Percentiles rank a stretch among this genome's conserved stretches.
Conservation (phyloP, 768 basidiomycete genomes). For the Kwoniella botswanensis region DNA sequence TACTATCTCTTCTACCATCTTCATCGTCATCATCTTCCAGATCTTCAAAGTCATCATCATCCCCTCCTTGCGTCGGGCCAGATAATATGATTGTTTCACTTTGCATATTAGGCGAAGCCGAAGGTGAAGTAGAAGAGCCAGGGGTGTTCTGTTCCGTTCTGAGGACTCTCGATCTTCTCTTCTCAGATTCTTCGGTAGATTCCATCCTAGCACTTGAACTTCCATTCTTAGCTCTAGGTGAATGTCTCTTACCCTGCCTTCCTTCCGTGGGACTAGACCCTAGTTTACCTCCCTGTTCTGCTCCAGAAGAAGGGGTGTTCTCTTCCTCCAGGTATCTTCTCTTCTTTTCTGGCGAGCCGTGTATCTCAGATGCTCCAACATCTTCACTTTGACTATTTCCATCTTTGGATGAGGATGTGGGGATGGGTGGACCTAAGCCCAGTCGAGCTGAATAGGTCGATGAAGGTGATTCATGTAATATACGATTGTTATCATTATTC, state of each 20-base stretch:
- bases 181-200: slow-evolving; percentile 18
- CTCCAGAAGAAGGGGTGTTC: too few species aligned
- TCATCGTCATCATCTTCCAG: slow-evolving; percentile 9
- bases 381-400: not conserved
- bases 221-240: slow-evolving; percentile 18
- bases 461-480: slow-evolving; percentile 3
- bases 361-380: not conserved
- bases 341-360: slow-evolving; percentile 9
- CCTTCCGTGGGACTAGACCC: slow-evolving; percentile 1
- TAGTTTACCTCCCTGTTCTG: not conserved
- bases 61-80: not conserved
- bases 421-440: not conserved
- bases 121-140: not conserved
- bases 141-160: slow-evolving; percentile 6
- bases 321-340: not conserved
- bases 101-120: not conserved
- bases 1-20: slow-evolving; percentile 14
- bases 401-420: slow-evolving; percentile 3
- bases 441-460: slow-evolving; percentile 12
- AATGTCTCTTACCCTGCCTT: slow-evolving; percentile 12
- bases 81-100: not conserved
- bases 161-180: slow-evolving; percentile 11
- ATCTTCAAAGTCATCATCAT: slow-evolving; percentile 3
- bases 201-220: slow-evolving; percentile 21
- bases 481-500: not conserved